Evolutionary conservation across 306 rosid species (phyloP), one percentile per base, ranked within the genome.

Genomic region (Notholithocarpus densiflorus): DNA sequence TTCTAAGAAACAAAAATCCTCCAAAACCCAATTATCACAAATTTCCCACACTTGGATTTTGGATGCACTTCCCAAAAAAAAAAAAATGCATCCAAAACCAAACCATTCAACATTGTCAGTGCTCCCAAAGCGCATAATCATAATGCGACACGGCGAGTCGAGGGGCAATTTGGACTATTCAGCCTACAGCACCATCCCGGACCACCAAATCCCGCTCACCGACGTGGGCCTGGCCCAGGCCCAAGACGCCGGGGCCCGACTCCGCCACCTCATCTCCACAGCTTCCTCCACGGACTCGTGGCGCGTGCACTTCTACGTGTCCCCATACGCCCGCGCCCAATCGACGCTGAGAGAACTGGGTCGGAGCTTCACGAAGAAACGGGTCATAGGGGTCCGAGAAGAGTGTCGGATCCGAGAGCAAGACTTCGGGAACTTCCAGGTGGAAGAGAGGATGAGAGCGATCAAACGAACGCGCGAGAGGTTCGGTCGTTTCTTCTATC

Each of bases 391-490:
- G 0, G 98, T 90, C 1, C 76, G 97, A 19, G 98, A 94, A 73
- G 98, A 94, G 92, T 90, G 98, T 75, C 90, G 97, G 69, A 79
- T 94, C 11, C 72, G 98, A 15, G 98, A 94, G 54, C 98, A 94
- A 75, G 98, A 94, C 56, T 94, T 94, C 53, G 98, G 98, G 15
- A 94, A 94, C 82, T 94, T 94, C 55, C 98, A 94, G 80, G 94
- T 87, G 13, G 76, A 84, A 80, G 98, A 94, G 40, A 78, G 88
- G 24, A 94, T 94, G 97, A 55, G 68, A 55, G 72, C 51, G 7
- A 80, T 84, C 72, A 92, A 90, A 85, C 83, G 89, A 73, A 79
- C 89, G 0, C 80, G 98, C 3, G 82, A 88, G 20, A 82, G 87
- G 32, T 94, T 90, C 59, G 97, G 98, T 0, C 81, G 97, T 6